A percentile compares a stretch with the other conserved stretches of the same genome.
Evolutionary conservation across 352 stramenopile genomes (phyloP).

Genomic region (Pythium scleroteichum): DNA sequence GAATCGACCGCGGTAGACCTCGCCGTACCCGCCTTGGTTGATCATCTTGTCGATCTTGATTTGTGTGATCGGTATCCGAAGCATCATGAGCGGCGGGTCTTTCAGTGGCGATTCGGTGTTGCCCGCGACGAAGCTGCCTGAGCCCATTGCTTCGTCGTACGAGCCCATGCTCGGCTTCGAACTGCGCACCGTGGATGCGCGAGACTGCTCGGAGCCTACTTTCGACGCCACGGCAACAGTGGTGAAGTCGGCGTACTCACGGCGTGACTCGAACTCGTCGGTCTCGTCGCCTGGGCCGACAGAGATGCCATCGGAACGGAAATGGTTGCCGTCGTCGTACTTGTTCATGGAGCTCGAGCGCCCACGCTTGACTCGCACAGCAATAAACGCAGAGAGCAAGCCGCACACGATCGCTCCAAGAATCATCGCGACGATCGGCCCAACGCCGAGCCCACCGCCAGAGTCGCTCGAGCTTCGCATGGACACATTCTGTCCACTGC

Average conservation of each 20-base stretch:
- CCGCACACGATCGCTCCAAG: slow-evolving; percentile 14
- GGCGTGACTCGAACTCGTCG: slow-evolving; percentile 9
- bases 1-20: slow-evolving; percentile 48
- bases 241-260: slow-evolving; percentile 5
- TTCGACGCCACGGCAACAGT: slow-evolving; percentile 15
- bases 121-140: neutral
- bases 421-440: neutral
- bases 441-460: neutral
- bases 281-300: neutral
- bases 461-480: neutral
- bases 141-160: neutral
- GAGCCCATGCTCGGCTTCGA: slow-evolving; percentile 11
- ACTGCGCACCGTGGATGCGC: slow-evolving; percentile 8
- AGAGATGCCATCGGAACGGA: neutral
- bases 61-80: neutral
- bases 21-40: slow-evolving; percentile 41
- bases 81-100: neutral
- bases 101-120: neutral
- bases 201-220: slow-evolving; percentile 7
- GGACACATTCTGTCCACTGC: neutral
- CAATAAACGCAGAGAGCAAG: slow-evolving; percentile 9
- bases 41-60: no score
- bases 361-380: neutral
- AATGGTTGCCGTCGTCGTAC: neutral
- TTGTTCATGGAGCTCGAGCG: neutral